Percentiles rank a stretch among this genome's conserved stretches.
phyloP scores from a whole-genome alignment of 192 early-diverging fungal genomes.

The Coemansia sp. region DNA sequence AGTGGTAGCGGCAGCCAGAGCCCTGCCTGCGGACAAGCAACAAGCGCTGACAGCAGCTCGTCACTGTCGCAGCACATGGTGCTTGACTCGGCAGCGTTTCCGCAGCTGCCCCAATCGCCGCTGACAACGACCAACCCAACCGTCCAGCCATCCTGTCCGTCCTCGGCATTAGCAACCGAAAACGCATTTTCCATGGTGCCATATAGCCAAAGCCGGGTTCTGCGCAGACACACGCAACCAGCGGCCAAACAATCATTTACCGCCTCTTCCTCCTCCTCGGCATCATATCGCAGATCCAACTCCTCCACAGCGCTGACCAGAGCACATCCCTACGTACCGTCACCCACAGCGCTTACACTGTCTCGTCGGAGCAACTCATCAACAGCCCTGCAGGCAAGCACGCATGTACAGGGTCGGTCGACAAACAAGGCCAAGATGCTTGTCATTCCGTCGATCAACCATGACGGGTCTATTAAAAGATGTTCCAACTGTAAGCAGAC shows the following conservation, averaged over 20 bases:
- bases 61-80: background rate
- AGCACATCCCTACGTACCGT: background rate
- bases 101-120: background rate
- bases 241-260: background rate
- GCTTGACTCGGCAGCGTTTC: background rate
- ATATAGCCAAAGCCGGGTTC: background rate
- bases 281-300: background rate
- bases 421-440: background rate
- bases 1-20: background rate
- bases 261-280: background rate
- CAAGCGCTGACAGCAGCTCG: background rate
- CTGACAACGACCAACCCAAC: background rate
- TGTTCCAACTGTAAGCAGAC: conserved; percentile 62
- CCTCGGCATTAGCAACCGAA: background rate
- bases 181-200: background rate
- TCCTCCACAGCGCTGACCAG: conserved; percentile 1
- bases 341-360: background rate
- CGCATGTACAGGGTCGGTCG: background rate
- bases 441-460: conserved; percentile 45
- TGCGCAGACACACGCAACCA: conserved; percentile 11
- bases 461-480: conserved; percentile 35
- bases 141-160: background rate
- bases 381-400: background rate
- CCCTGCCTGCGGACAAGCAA: background rate
- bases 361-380: conserved; percentile 13